Evolutionary conservation across 352 stramenopile species (phyloP).

Genomic region (Globisporangium radiosum): DNA sequence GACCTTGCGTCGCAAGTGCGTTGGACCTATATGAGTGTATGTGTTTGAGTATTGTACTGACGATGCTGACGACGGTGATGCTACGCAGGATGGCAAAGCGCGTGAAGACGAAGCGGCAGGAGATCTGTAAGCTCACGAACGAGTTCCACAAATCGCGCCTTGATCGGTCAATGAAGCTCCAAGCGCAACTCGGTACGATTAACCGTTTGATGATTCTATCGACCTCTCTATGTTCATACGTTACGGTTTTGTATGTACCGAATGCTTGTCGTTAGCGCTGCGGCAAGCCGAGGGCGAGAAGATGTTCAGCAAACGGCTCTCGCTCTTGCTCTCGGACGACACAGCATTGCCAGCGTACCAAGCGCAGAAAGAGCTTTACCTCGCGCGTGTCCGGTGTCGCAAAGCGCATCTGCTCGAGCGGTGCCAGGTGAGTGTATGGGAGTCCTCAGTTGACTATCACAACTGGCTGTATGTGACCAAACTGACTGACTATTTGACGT

Average conservation of each 20-base stretch:
- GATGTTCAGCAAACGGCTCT: conserved; percentile 50
- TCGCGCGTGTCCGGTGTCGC: conserved; percentile 46
- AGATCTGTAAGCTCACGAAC: conserved; percentile 33
- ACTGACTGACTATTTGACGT: too few relatives aligned
- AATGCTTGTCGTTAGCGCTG: conserved; percentile 23
- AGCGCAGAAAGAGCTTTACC: conserved; percentile 43
- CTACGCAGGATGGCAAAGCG: conserved; percentile 43
- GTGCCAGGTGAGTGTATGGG: conserved; percentile 28
- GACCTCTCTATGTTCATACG: too few relatives aligned
- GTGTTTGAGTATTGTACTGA: neutral
- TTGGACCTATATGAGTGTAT: neutral
- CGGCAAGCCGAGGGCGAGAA: conserved; percentile 56
- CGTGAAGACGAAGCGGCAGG: conserved; percentile 38
- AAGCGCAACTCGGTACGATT: conserved; percentile 31
- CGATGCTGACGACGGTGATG: neutral
- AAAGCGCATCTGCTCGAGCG: conserved; percentile 54
- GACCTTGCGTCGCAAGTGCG: conserved; percentile 55
- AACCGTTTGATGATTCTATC: too few relatives aligned
- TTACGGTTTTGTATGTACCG: too few relatives aligned
- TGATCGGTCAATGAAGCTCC: conserved; percentile 40
- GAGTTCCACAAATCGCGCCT: conserved; percentile 40
- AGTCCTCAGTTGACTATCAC: neutral
- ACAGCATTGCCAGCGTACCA: conserved; percentile 43
- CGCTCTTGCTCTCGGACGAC: conserved; percentile 47
- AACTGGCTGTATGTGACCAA: too few relatives aligned